Percentiles rank a stretch among this genome's conserved stretches.
Conservation (phyloP, 139 green algal species). For the Pseudopediastrum boryanum region DNA sequence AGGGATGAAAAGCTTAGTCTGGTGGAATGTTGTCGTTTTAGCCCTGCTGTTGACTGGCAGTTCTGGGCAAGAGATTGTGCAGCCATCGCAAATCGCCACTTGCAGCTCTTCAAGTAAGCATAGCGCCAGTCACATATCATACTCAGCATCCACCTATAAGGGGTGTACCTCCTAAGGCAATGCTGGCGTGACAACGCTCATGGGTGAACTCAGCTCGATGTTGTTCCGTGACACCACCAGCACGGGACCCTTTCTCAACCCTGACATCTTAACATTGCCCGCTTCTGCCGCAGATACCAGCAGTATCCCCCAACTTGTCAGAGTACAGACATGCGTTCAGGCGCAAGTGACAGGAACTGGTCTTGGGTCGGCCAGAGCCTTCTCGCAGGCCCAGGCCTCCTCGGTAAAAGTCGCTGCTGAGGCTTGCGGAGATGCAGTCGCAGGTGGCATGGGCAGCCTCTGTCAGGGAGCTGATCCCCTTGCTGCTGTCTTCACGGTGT, state of each 20-base stretch:
- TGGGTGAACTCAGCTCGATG: too few species aligned
- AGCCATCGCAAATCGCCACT: slow-evolving; percentile 27
- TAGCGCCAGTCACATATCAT: too few species aligned
- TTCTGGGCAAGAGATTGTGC: slow-evolving; percentile 6
- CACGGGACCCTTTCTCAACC: too few species aligned
- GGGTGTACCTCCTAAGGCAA: too few species aligned
- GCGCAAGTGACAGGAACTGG: slow-evolving; percentile 23
- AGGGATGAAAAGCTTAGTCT: too few species aligned
- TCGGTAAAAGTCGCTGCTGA: slow-evolving; percentile 4
- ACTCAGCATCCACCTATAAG: too few species aligned
- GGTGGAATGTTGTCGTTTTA: background rate
- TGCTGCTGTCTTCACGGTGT: slow-evolving; percentile 26
- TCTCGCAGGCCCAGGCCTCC: background rate
- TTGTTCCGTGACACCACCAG: too few species aligned
- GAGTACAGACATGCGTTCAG: slow-evolving; percentile 32
- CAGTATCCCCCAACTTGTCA: slow-evolving; percentile 18
- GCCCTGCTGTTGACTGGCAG: background rate
- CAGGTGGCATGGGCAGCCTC: slow-evolving; percentile 10
- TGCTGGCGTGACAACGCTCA: too few species aligned
- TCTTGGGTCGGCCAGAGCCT: slow-evolving; percentile 4
- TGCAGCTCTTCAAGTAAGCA: slow-evolving; percentile 37
- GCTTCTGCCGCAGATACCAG: slow-evolving; percentile 6
- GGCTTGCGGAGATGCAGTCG: slow-evolving; percentile 37
- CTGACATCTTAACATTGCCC: too few species aligned
- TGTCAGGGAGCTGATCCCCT: slow-evolving; percentile 30